Percentiles rank a stretch among this genome's conserved stretches.
phyloP scores from a whole-genome alignment of 1,284 basidiomycete genomes.

The Austroboletus novae-zelandiae region DNA sequence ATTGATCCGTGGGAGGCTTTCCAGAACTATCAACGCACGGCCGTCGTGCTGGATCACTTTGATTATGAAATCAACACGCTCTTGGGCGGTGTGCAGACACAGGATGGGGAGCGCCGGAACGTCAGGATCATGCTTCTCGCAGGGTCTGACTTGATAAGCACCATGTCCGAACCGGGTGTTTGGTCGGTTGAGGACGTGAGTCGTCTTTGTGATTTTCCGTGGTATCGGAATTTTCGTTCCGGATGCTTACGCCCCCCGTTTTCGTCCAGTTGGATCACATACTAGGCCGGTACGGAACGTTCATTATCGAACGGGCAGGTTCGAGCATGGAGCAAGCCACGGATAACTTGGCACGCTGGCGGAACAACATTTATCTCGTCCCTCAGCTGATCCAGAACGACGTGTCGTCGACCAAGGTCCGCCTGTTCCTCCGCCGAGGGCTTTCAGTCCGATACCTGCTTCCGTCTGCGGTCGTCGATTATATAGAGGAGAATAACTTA shows the following conservation, averaged over 20 bases:
- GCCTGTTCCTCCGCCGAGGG: conserved; percentile 88
- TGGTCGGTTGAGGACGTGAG: conserved; percentile 93
- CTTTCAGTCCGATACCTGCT: conserved; percentile 94
- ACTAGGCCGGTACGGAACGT: conserved; percentile 88
- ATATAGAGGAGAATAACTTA: conserved; percentile 83
- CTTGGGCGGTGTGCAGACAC: conserved; percentile 67
- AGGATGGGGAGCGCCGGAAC: conserved; percentile 60
- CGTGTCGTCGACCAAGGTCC: conserved; percentile 93
- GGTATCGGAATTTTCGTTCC: conserved; percentile 8
- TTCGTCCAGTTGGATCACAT: conserved; percentile 88
- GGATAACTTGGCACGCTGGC: conserved; percentile 73
- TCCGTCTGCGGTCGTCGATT: conserved; percentile 90
- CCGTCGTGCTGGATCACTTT: conserved; percentile 94
- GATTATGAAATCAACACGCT: conserved; percentile 89
- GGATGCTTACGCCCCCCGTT: conserved; percentile 14
- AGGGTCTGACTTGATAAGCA: conserved; percentile 95
- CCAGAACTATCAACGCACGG: conserved; percentile 92
- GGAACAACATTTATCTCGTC: conserved; percentile 91
- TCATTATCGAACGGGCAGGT: conserved; percentile 95
- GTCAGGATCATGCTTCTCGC: conserved; percentile 92
- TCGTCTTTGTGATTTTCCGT: conserved; percentile 12
- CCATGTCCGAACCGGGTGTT: conserved; percentile 98
- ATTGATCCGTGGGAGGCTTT: conserved; percentile 97
- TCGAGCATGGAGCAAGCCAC: conserved; percentile 87
- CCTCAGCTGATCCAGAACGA: conserved; percentile 98